phyloP scores from a whole-genome alignment of 768 basidiomycete genomes.

The Xerocomellus dryophilus region DNA sequence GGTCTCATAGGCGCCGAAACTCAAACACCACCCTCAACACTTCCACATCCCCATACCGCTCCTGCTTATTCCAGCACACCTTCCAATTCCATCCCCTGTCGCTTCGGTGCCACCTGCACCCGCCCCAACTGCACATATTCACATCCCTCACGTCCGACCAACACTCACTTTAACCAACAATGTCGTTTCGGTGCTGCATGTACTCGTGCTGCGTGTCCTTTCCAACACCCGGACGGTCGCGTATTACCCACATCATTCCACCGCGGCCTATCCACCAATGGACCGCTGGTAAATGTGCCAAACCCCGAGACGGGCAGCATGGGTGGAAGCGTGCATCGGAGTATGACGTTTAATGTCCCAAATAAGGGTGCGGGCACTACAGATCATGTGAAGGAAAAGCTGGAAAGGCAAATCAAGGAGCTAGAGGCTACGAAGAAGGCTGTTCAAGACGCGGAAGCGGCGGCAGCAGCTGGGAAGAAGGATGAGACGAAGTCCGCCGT shows the following conservation, averaged over 20 bases:
- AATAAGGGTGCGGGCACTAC: slow-evolving; percentile 18
- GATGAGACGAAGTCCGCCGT: slow-evolving; percentile 49
- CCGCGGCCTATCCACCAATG: slow-evolving; percentile 61
- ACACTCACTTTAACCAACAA: slow-evolving; percentile 43
- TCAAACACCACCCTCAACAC: slow-evolving; percentile 39
- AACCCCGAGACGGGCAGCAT: slow-evolving; percentile 67
- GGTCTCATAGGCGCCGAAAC: slow-evolving; percentile 27
- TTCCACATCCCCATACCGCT: slow-evolving; percentile 31
- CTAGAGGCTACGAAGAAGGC: slow-evolving; percentile 69
- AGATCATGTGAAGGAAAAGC: slow-evolving; percentile 45
- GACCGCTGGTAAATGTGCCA: slow-evolving; percentile 58
- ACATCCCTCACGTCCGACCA: slow-evolving; percentile 51
- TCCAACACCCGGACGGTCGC: slow-evolving; percentile 86
- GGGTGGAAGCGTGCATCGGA: slow-evolving; percentile 64
- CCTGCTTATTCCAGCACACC: slow-evolving; percentile 29
- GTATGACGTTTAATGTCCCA: slow-evolving; percentile 62
- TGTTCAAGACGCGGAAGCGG: slow-evolving; percentile 60
- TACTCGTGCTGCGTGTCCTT: slow-evolving; percentile 83
- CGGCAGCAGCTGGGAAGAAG: slow-evolving; percentile 59
- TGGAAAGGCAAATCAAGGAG: slow-evolving; percentile 56
- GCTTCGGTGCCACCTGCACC: slow-evolving; percentile 70
- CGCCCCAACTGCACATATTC: slow-evolving; percentile 65
- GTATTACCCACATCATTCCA: slow-evolving; percentile 79
- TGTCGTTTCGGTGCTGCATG: slow-evolving; percentile 87
- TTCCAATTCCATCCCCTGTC: slow-evolving; percentile 47